Conservation (phyloP, 1,284 basidiomycete species). For the Ustilago cynodontis region DNA sequence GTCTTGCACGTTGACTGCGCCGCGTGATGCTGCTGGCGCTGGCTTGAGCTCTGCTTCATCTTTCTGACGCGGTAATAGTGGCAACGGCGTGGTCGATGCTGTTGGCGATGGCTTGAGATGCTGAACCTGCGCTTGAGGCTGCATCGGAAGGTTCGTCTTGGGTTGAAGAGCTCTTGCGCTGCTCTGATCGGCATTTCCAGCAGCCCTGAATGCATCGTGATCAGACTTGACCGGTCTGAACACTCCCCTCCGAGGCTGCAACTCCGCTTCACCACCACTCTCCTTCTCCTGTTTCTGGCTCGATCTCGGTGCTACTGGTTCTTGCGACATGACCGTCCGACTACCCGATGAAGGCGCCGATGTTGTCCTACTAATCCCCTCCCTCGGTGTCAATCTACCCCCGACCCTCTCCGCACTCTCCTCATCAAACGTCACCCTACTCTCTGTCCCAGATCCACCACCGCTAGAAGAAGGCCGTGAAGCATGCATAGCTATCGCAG, state of each 20-base stretch:
- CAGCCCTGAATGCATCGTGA: conserved; percentile 36
- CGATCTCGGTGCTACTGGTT: background rate
- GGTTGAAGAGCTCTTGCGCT: conserved; percentile 15
- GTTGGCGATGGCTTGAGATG: background rate
- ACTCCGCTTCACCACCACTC: conserved; percentile 5
- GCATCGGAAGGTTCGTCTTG: conserved; percentile 16
- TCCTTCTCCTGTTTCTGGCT: conserved; percentile 5
- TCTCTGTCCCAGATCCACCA: conserved; percentile 4
- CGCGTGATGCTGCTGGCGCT: background rate
- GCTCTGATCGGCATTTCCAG: background rate
- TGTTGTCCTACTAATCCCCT: conserved; percentile 31
- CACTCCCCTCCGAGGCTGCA: conserved; percentile 10
- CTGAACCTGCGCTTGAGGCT: background rate
- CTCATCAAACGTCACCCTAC: conserved; percentile 14
- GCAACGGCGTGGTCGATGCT: background rate
- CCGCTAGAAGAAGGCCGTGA: conserved; percentile 14
- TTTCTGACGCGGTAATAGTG: background rate
- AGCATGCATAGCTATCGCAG: conserved; percentile 39
- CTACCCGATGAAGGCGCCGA: conserved; percentile 30
- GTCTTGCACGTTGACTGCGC: background rate
- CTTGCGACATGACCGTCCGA: background rate
- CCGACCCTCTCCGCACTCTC: background rate
- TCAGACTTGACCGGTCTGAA: conserved; percentile 44
- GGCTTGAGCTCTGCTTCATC: conserved; percentile 1
- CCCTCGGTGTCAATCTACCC: conserved; percentile 34